A percentile compares a stretch with the other conserved stretches of the same genome.
phyloP scores from a whole-genome alignment of 805 yeast genomes.

The Torulaspora maleeae region DNA sequence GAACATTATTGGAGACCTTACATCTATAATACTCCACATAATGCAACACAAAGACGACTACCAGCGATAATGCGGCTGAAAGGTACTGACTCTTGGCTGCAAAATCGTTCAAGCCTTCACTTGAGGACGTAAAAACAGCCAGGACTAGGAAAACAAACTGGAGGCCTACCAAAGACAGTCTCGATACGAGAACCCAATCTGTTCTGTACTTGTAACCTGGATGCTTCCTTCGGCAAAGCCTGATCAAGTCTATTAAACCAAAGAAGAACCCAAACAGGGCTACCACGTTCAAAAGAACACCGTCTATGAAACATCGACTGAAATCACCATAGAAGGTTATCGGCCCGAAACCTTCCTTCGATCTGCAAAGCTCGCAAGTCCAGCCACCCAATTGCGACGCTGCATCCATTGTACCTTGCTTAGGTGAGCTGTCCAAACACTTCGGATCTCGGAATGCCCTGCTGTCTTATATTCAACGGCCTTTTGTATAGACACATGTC shows the following conservation, averaged over 20 bases:
- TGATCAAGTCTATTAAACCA: slow-evolving; percentile 40
- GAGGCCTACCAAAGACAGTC: slow-evolving; percentile 34
- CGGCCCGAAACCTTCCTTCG: slow-evolving; percentile 42
- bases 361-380: slow-evolving; percentile 26
- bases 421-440: not conserved
- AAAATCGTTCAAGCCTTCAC: slow-evolving; percentile 17
- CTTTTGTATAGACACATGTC: not conserved
- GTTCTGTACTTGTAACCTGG: slow-evolving; percentile 37
- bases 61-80: slow-evolving; percentile 37
- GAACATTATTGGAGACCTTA: slow-evolving; percentile 58
- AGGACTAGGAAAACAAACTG: slow-evolving; percentile 33
- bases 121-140: slow-evolving; percentile 22
- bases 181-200: slow-evolving; percentile 36
- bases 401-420: slow-evolving; percentile 3
- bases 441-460: not conserved
- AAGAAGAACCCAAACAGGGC: slow-evolving; percentile 42
- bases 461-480: not conserved
- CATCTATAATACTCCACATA: slow-evolving; percentile 68
- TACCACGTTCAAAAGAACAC: slow-evolving; percentile 41
- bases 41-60: slow-evolving; percentile 54
- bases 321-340: slow-evolving; percentile 48
- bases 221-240: slow-evolving; percentile 22
- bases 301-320: slow-evolving; percentile 57
- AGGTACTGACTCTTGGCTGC: slow-evolving; percentile 24
- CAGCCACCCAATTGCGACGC: slow-evolving; percentile 5